phyloP scores from a whole-genome alignment of 2,329 filamentous ascomycete genomes.

The Botryotinia globosa region DNA sequence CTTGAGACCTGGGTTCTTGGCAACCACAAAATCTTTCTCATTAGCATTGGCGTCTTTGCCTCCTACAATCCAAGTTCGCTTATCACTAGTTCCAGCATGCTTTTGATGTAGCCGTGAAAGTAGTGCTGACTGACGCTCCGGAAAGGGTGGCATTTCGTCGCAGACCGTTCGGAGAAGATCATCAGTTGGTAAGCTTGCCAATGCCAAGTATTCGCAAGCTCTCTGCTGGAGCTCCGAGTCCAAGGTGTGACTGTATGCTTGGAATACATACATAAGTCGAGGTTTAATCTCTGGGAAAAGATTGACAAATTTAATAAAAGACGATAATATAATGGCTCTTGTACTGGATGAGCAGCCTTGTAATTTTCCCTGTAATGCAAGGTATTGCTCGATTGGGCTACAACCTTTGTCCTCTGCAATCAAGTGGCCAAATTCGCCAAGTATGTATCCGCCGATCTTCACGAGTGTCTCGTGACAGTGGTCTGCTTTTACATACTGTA shows the following conservation, averaged over 20 bases:
- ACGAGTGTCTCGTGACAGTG: conserved; percentile 96
- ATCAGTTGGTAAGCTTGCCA: conserved; percentile 83
- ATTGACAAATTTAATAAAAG: conserved; percentile 97
- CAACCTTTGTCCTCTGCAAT: conserved; percentile 89
- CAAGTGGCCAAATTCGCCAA: conserved; percentile 95
- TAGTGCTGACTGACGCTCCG: conserved; percentile 86
- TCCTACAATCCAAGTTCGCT: conserved; percentile 96
- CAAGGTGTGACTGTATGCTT: conserved; percentile 87
- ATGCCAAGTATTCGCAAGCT: conserved; percentile 88
- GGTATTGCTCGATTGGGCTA: conserved; percentile 95
- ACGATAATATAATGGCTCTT: conserved; percentile 89
- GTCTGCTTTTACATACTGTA: conserved; percentile 88
- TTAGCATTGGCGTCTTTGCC: conserved; percentile 91
- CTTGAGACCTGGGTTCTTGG: conserved; percentile 78
- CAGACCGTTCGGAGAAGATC: conserved; percentile 90
- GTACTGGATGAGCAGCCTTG: conserved; percentile 85
- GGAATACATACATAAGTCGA: conserved; percentile 86
- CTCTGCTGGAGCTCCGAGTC: conserved; percentile 95
- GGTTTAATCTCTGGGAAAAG: conserved; percentile 98
- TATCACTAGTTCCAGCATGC: conserved; percentile 87
- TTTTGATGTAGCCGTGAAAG: conserved; percentile 92
- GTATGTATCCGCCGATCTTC: conserved; percentile 94
- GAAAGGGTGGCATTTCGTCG: conserved; percentile 98
- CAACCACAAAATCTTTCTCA: conserved; percentile 73
- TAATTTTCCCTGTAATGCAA: conserved; percentile 88